A percentile compares a stretch with the other conserved stretches of the same genome.
These are phyloP conservation scores for Cyathus striatus DNA, from an alignment of 768 basidiomycete genomes.

Conservation along the genomic window DNA sequence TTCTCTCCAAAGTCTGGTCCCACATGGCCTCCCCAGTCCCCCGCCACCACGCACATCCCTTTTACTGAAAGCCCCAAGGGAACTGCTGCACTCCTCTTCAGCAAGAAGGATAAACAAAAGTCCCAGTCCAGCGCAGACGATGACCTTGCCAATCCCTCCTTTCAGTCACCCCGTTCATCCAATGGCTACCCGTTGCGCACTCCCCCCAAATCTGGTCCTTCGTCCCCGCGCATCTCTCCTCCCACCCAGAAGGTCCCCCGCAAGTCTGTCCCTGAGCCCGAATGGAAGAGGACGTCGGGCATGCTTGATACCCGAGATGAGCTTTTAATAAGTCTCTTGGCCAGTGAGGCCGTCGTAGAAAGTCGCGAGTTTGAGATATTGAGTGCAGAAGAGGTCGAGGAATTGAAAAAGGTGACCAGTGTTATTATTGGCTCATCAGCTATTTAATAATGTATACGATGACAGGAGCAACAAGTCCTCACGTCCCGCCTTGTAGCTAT, in stretches of 20 bases:
- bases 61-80: constrained; percentile 25
- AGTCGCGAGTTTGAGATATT: constrained; percentile 78
- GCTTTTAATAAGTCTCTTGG: constrained; percentile 82
- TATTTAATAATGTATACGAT: constrained; percentile 7
- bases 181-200: constrained; percentile 1
- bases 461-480: constrained; percentile 72
- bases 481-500: constrained; percentile 60
- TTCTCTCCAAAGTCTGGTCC: constrained; percentile 25
- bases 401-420: constrained; percentile 40
- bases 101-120: constrained; percentile 44
- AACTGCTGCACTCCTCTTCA: constrained; percentile 40
- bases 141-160: constrained; percentile 17
- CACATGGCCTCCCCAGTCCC: constrained; percentile 40
- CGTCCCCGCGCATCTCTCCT: constrained; percentile 31
- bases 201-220: constrained; percentile 30
- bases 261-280: constrained; percentile 24
- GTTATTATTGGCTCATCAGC: constrained; percentile 1
- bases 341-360: constrained; percentile 93
- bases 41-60: constrained; percentile 23
- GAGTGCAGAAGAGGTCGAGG: constrained; percentile 46
- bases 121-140: constrained; percentile 17
- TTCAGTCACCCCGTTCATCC: constrained; percentile 16
- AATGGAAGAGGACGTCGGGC: constrained; percentile 37
- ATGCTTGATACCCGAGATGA: constrained; percentile 68
- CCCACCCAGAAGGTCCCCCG: constrained; percentile 24